Percentiles rank a stretch among this genome's conserved stretches.
phyloP scores from a whole-genome alignment of 1,284 basidiomycete species.

The Rhodotorula glutinis region DNA sequence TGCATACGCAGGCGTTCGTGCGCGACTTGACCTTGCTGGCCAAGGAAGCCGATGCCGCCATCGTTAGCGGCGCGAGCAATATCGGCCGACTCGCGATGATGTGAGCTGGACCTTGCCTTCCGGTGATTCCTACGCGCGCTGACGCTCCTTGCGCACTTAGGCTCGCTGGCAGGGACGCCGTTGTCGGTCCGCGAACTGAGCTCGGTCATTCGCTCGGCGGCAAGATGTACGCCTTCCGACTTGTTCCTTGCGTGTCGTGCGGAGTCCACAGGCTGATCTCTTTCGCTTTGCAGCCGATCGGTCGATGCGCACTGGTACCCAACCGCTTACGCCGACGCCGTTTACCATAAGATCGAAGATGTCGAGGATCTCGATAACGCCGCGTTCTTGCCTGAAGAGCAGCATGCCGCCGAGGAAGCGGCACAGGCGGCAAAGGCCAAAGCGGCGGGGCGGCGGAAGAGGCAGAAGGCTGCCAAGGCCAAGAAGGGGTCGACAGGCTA shows the following conservation, averaged over 20 bases:
- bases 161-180: conserved; percentile 23
- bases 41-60: conserved; percentile 33
- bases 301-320: conserved; percentile 31
- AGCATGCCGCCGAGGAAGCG: conserved; percentile 4
- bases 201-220: conserved; percentile 5
- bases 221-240: conserved; percentile 20
- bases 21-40: conserved; percentile 39
- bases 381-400: conserved; percentile 18
- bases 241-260: no score
- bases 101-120: background rate
- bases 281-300: conserved; percentile 13
- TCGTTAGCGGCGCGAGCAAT: conserved; percentile 40
- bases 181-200: conserved; percentile 1
- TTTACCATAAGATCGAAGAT: conserved; percentile 14
- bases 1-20: conserved; percentile 33
- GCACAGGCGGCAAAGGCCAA: background rate
- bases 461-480: background rate
- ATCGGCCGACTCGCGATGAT: conserved; percentile 39
- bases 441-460: no score
- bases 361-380: conserved; percentile 25
- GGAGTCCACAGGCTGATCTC: background rate
- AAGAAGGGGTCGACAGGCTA: no score
- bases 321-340: conserved; percentile 22
- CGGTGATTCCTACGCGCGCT: background rate
- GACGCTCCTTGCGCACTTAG: background rate